A percentile compares a stretch with the other conserved stretches of the same genome.
Evolutionary conservation across 345 rosid genomes (phyloP).

Genomic region (Rubroshorea leprosula): DNA sequence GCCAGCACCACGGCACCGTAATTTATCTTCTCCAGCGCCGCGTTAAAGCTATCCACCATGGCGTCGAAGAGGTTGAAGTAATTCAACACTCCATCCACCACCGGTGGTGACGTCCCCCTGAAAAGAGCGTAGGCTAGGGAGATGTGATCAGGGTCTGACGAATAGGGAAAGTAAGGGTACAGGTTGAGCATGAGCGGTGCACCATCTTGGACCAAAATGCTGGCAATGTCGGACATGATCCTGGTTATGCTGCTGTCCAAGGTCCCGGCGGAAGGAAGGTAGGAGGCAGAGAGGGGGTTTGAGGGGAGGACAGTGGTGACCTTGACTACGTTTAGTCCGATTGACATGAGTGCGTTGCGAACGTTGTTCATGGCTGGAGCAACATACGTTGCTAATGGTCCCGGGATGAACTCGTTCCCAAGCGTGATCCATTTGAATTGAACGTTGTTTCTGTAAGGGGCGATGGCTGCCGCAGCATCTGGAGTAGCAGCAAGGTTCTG

Average conservation of each 20-base stretch:
- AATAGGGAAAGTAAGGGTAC: slow-evolving; percentile 41
- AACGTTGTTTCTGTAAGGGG: slow-evolving; percentile 21
- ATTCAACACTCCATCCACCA: slow-evolving; percentile 17
- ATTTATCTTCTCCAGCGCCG: slow-evolving; percentile 25
- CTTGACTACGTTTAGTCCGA: slow-evolving; percentile 11
- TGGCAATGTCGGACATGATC: slow-evolving; percentile 15
- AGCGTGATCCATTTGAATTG: slow-evolving; percentile 21
- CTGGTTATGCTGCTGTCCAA: slow-evolving; percentile 15
- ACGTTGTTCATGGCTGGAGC: slow-evolving; percentile 29
- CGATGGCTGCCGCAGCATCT: slow-evolving; percentile 19
- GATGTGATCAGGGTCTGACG: slow-evolving; percentile 19
- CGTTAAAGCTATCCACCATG: slow-evolving; percentile 26
- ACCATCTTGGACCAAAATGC: slow-evolving; percentile 8
- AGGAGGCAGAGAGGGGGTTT: slow-evolving; percentile 22
- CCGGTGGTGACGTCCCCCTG: slow-evolving; percentile 3
- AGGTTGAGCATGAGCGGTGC: slow-evolving; percentile 31
- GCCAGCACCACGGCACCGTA: background rate
- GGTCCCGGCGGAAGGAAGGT: slow-evolving; percentile 33
- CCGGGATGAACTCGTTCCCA: slow-evolving; percentile 44
- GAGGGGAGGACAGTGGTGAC: slow-evolving; percentile 24
- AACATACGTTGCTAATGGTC: background rate
- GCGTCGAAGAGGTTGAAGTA: slow-evolving; percentile 34
- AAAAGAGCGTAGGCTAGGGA: slow-evolving; percentile 27
- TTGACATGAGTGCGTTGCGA: slow-evolving; percentile 10
- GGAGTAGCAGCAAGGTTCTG: slow-evolving; percentile 14